These are phyloP conservation scores for Kalanchoe fedtschenkoi DNA, from an alignment of 164 flowering plant species.

Conservation along the genomic window DNA sequence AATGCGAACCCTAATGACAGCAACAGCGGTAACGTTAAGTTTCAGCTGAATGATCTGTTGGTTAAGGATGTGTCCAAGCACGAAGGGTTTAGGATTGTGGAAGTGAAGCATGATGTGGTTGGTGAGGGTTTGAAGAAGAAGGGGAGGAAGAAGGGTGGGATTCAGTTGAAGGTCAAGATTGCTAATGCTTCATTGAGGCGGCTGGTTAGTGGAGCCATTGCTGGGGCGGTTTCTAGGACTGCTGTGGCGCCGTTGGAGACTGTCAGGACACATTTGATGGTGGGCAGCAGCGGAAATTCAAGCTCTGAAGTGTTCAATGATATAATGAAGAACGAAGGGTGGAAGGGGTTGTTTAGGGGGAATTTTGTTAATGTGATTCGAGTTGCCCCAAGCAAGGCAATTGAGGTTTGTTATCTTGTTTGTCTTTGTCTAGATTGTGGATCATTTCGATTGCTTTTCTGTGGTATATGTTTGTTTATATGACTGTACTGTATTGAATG, in stretches of 20 bases:
- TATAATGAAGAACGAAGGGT: constrained; percentile 86
- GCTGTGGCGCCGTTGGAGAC: constrained; percentile 46
- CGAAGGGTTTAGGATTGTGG: background rate
- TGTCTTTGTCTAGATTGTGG: background rate
- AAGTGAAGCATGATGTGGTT: constrained; percentile 1
- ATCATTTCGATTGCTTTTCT: background rate
- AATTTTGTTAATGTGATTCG: constrained; percentile 91
- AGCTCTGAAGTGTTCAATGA: constrained; percentile 61
- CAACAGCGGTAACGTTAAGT: background rate
- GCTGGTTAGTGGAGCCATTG: constrained; percentile 38
- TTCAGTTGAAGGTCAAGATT: constrained; percentile 27
- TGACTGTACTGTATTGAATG: background rate
- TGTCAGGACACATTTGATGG: constrained; percentile 44
- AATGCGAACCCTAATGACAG: background rate
- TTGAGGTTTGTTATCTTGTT: constrained; percentile 20
- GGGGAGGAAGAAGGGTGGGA: constrained; percentile 9
- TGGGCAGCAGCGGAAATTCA: constrained; percentile 77
- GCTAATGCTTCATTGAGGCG: constrained; percentile 29
- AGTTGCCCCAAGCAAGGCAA: constrained; percentile 81
- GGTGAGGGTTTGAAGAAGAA: constrained; percentile 1
- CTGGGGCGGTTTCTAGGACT: constrained; percentile 41
- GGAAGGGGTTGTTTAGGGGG: constrained; percentile 96
- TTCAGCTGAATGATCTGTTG: background rate
- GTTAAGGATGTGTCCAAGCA: background rate
- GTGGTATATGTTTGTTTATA: background rate